These are phyloP conservation scores for Hemisphaericaspora lyxosophila DNA, from an alignment of 1,139 yeast genomes.

Conservation along the genomic window DNA sequence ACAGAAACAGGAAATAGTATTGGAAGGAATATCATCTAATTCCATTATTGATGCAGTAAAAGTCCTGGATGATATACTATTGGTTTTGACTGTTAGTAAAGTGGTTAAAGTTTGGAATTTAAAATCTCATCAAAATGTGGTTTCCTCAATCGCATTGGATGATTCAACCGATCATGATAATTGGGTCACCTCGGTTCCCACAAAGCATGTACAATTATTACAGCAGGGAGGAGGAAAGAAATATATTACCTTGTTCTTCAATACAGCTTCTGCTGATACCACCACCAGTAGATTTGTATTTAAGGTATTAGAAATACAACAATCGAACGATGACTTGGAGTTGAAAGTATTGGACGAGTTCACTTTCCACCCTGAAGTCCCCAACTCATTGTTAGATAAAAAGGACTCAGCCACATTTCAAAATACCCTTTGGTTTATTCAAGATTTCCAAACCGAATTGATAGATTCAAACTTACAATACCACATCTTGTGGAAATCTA, in stretches of 20 bases:
- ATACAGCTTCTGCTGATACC: slow-evolving; percentile 8
- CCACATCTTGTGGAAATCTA: slow-evolving; percentile 62
- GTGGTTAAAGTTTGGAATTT: slow-evolving; percentile 59
- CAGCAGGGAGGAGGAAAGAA: slow-evolving; percentile 13
- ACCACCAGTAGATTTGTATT: slow-evolving; percentile 24
- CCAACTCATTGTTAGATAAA: slow-evolving; percentile 16
- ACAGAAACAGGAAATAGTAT: slow-evolving; percentile 16
- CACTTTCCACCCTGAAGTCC: slow-evolving; percentile 27
- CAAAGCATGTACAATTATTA: slow-evolving; percentile 28
- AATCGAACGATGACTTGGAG: slow-evolving; percentile 17
- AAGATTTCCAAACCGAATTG: slow-evolving; percentile 37
- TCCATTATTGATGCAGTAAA: slow-evolving; percentile 32
- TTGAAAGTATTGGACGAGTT: slow-evolving; percentile 27
- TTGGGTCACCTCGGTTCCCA: slow-evolving; percentile 36
- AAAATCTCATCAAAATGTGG: slow-evolving; percentile 26
- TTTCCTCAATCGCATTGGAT: slow-evolving; percentile 15
- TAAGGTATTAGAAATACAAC: slow-evolving; percentile 22
- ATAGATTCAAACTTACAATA: slow-evolving; percentile 18
- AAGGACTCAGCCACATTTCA: slow-evolving; percentile 11
- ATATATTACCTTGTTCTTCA: slow-evolving; percentile 16
- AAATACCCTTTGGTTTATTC: slow-evolving; percentile 50
- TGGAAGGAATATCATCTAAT: slow-evolving; percentile 33
- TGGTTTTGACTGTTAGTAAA: slow-evolving; percentile 47
- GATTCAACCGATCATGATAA: slow-evolving; percentile 14
- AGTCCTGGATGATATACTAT: slow-evolving; percentile 15